Evolutionary conservation across 2,329 filamentous ascomycete species (phyloP), one percentile per base, ranked within the genome.

Genomic region (Chrysoporthe cubensis): DNA sequence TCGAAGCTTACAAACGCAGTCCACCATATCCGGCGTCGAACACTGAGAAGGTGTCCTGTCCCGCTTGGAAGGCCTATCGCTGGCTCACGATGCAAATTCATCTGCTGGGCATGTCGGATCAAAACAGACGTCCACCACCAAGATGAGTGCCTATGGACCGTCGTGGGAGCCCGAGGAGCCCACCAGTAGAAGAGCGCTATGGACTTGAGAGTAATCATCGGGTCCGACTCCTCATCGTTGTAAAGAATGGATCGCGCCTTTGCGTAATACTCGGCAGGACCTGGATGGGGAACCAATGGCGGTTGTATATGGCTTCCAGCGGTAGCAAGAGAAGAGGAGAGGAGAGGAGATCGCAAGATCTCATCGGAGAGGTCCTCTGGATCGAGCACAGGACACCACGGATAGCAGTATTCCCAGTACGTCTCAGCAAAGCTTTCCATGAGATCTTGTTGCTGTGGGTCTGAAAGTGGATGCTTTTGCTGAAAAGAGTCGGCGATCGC

Each of bases 51-150:
- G 9, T 69, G 56, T 14, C 57, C 62, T 6, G 70, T 62, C 16
- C 71, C 67, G 3, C 75, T 66, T 66, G 72, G 62, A 65, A 75
- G 69, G 1, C 70, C 68, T 0, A 71, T 66, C 0, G 71, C 69
- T 0, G 78, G 78, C 60, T 82, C 80, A 1, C 79, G 77, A 57
- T 82, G 81, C 7, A 82, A 73, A 48, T 80, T 80, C 73, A 81
- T 78, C 66, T 83, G 80, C 65, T 83, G 81, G 1, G 79, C 80
- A 66, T 81, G 79, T 14, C 80, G 72, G 26, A 83, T 81, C 16
- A 80, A 75, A 3, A 81, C 76, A 2, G 78, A 79, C 0, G 79
- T 82, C 81, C 81, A 82, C 80, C 80, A 82, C 80, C 80, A 82
- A 32, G 78, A 78, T 1, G 79, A 77, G 69, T 82, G 76, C 1